Conservation (phyloP, 2,329 filamentous ascomycete genomes). For the Hymenotorrendiella dingleyae region DNA sequence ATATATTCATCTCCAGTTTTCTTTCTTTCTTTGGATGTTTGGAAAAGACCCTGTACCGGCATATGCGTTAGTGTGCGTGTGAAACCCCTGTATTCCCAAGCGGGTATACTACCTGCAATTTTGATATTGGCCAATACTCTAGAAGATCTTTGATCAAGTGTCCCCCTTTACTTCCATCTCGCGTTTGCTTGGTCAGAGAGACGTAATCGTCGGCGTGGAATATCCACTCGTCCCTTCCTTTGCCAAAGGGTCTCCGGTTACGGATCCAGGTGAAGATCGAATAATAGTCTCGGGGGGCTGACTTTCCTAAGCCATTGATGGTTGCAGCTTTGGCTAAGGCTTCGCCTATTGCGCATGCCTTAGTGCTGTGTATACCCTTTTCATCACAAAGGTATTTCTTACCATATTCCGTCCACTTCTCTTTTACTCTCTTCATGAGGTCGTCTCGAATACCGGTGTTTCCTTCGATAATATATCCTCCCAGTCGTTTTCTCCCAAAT, state of each 20-base stretch:
- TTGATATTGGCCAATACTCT: neutral
- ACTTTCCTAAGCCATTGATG: slow-evolving; percentile 1
- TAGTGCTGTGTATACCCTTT: neutral
- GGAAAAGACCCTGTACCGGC: slow-evolving; percentile 9
- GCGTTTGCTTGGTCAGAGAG: neutral
- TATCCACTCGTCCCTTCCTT: neutral
- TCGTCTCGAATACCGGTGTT: slow-evolving; percentile 1
- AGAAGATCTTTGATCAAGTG: slow-evolving; percentile 1
- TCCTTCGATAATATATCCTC: slow-evolving; percentile 1
- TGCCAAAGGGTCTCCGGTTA: neutral
- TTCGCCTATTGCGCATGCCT: neutral
- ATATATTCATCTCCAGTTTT: slow-evolving; percentile 8
- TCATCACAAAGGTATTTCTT: neutral
- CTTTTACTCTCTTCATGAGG: slow-evolving; percentile 2
- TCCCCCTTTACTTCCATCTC: neutral
- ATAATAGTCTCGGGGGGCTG: slow-evolving; percentile 2
- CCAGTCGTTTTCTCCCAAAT: slow-evolving; percentile 1
- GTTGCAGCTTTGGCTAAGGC: neutral
- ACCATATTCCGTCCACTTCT: slow-evolving; percentile 8
- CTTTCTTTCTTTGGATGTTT: slow-evolving; percentile 4
- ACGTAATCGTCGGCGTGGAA: slow-evolving; percentile 10
- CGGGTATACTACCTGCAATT: neutral
- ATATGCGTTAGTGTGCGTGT: neutral
- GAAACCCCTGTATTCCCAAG: neutral
- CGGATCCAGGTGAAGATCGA: slow-evolving; percentile 3